Evolutionary conservation across 768 basidiomycete species (phyloP), one percentile per base, ranked within the genome.

Genomic region (Suillus sp.): DNA sequence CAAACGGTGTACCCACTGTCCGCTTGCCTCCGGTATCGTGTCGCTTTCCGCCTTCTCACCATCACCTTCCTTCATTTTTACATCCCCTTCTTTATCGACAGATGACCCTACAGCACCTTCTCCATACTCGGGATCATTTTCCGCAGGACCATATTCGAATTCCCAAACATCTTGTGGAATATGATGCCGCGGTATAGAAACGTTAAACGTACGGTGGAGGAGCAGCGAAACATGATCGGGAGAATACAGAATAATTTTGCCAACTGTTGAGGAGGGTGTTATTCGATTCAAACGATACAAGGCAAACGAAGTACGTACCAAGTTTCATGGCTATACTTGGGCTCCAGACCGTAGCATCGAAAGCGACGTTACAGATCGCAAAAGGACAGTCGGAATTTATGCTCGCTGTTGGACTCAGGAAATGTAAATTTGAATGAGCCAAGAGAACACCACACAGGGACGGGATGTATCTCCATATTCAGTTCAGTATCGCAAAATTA

Each of bases 181-280:
- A 73, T 97, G 95, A 71, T 92, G 86, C 62, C 91, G 86, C 2
- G 96, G 95, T 75, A 98, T 95, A 22, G 96, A 96, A 20, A 92
- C 91, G 74, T 98, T 98, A 81, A 97, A 98, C 7, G 93, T 97
- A 30, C 88, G 86, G 69, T 95, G 92, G 3, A 95, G 82, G 38
- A 98, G 91, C 18, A 98, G 81, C 1, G 95, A 93, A 60, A 97
- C 81, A 69, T 98, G 96, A 71, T 96, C 95, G 1, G 95, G 94
- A 2, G 95, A 96, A 68, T 85, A 95, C 22, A 97, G 80, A 69
- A 86, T 96, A 59, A 97, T 84, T 69, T 86, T 91, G n/a, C 93
- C 95, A 63, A 83, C 95, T 96, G 66, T 37, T 62, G 45, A 59
- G 48, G 25, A 60, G 13, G 47, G 45, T 58, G 50, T 32, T 43